Base-by-base conservation (phyloP, 257 asterid genomes). In the Nicotiana tabacum region DNA sequence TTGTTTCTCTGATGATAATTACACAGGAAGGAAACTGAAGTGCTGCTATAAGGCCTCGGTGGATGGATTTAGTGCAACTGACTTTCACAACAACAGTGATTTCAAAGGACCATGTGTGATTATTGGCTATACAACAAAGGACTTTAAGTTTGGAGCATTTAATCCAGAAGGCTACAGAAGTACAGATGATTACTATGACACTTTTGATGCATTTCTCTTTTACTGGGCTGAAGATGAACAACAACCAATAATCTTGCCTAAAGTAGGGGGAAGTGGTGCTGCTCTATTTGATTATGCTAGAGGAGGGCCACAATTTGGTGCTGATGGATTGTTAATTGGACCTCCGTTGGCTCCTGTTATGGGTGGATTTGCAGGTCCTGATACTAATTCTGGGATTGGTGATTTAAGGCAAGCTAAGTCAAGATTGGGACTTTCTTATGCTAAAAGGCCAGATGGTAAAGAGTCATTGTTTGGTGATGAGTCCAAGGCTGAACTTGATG, bases 221-320 rank as follows among this genome's bases (percentile, higher is more conserved):
- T 92, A 92, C 30, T 92, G 99, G 99, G 80, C 80, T 1, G 80
- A 84, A 8, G 35, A 87, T 15, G 84, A 18, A 18, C 67, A 82
- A 5, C 11, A 72, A 2, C 96, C 96, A 15, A 81, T 90, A 65
- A 60, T 90, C 57, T 80, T 92, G 83, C 94, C 98, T 0, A 92
- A 95, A 85, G 95, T 95, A 55, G 98, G 98, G 27, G 99, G 98
- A 51, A 95, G 97, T 51, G 98, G 99, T 0, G 99, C 98, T 4
- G 97, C 98, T 67, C 91, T 95, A 53, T 93, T 95, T 82, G 97
- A 95, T 80, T 95, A 94, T 21, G 99, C 97, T 4, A 91, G 98
- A 37, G 98, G 98, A 2, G 99, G 99, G 21, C 99, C 98, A 1
- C 97, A 95, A 64, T 95, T 94, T 53, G 98, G 99, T 43, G 99